Conservation (phyloP, 768 basidiomycete genomes). For the Hygrocybe coccinea region DNA sequence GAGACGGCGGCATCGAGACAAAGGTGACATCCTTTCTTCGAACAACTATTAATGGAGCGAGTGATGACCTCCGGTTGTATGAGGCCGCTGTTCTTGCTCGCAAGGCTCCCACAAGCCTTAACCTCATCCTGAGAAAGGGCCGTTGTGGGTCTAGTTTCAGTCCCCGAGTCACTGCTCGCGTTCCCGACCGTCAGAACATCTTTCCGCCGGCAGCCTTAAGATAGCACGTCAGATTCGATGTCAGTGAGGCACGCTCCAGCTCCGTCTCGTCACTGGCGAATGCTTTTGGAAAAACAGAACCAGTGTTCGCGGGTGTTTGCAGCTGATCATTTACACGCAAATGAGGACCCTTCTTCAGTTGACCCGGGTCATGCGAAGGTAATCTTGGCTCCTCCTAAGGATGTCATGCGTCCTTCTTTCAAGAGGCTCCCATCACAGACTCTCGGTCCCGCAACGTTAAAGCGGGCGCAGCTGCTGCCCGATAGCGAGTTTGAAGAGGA, state of each 20-base stretch:
- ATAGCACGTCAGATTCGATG: background rate
- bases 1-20: conserved; percentile 15
- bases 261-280: conserved; percentile 39
- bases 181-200: background rate
- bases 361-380: conserved; percentile 20
- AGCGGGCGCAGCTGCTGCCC: conserved; percentile 45
- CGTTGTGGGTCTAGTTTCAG: conserved; percentile 6
- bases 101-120: conserved; percentile 55
- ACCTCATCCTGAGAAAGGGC: conserved; percentile 44
- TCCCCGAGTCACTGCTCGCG: conserved; percentile 11
- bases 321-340: background rate
- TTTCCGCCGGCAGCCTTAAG: background rate
- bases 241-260: conserved; percentile 1
- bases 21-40: conserved; percentile 33
- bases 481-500: conserved; percentile 28
- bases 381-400: background rate
- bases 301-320: background rate
- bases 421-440: conserved; percentile 73
- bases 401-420: conserved; percentile 51
- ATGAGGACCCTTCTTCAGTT: conserved; percentile 21
- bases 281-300: conserved; percentile 30
- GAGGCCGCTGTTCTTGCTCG: conserved; percentile 72
- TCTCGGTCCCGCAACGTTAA: conserved; percentile 52
- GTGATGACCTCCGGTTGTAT: conserved; percentile 66
- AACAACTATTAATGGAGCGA: conserved; percentile 39